Base-by-base conservation (phyloP, 176 grass and related monocot species). In the Musa itinerans region DNA sequence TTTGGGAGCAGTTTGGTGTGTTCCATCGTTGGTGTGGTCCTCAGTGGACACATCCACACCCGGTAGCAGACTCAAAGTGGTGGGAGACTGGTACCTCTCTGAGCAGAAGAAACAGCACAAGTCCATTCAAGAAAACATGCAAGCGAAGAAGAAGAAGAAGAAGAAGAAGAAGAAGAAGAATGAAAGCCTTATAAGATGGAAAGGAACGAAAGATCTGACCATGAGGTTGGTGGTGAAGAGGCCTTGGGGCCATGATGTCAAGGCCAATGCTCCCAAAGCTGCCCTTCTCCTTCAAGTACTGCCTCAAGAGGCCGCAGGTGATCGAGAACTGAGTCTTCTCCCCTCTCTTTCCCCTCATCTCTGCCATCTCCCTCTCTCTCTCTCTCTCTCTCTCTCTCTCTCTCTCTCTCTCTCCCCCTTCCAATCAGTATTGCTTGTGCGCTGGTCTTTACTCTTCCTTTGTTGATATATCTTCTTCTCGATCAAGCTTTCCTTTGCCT, bases 251-350 rank as follows among this genome's bases (percentile, higher is more conserved):
- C 57, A 76, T 52, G 34, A 43, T 43, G 5, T 63, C 19, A 15
- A 76, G 74, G 58, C 19, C 43, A 16, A 76, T 50, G 10, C 11
- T 43, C 15, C 74, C 34, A 13, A 76, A 52, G 59, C 43, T 76
- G 58, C 74, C 48, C 12, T 76, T 76, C 59, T 76, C 59, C 74
- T 64, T 76, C 74, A 76, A 52, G 59, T 52, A 76, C 48, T 65
- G 58, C 29, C 74, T 76, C 20, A 76, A 21, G 10, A 63, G 56
- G n/a, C 43, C 65, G 34, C 59, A 76, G 0, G 74, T 76, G 58
- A 76, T n/a, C 2, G 74, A 76, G 74, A 76, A 76, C 16, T 14
- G 57, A 20, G 74, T 64, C 48, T 52, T 76, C 25, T 48, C 65
- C 26, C 26, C 65, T 43, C 65, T 68, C 65, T 68, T 68, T 17